phyloP scores from a whole-genome alignment of 179 eudicot genomes.

The Silene vulgaris region DNA sequence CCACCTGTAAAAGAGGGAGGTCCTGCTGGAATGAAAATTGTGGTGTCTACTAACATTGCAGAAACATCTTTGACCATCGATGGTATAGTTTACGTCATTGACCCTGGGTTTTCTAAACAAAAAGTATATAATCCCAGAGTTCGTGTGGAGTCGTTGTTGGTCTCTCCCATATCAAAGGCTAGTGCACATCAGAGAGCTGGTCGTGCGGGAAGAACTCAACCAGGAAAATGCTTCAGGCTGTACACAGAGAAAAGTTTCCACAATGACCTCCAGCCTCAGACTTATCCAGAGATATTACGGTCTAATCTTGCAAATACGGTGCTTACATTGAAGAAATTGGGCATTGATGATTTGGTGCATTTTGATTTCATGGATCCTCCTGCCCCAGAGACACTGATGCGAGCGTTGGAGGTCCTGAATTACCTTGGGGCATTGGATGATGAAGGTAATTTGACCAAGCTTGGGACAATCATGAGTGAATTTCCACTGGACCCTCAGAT shows the following conservation, averaged over 20 bases:
- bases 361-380: constrained; percentile 99
- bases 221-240: constrained; percentile 92
- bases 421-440: constrained; percentile 93
- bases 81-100: constrained; percentile 92
- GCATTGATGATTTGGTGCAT: constrained; percentile 91
- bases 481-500: constrained; percentile 97
- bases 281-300: constrained; percentile 88
- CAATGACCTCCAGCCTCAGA: constrained; percentile 86
- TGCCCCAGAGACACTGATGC: constrained; percentile 94
- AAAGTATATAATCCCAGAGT: constrained; percentile 90
- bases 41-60: constrained; percentile 90
- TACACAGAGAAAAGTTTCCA: constrained; percentile 90
- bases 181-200: constrained; percentile 98
- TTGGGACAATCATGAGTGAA: constrained; percentile 96
- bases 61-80: constrained; percentile 97
- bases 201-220: constrained; percentile 99
- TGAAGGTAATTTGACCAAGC: constrained; percentile 89
- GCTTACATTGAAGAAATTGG: constrained; percentile 84
- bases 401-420: constrained; percentile 85
- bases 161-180: constrained; percentile 96
- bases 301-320: constrained; percentile 96
- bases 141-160: constrained; percentile 91
- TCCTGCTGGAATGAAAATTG: constrained; percentile 87
- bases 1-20: constrained; percentile 82
- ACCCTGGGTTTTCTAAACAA: constrained; percentile 94